Evolutionary conservation across 1,139 yeast species (phyloP).

Genomic region (Blastobotrys malaysiensis): DNA sequence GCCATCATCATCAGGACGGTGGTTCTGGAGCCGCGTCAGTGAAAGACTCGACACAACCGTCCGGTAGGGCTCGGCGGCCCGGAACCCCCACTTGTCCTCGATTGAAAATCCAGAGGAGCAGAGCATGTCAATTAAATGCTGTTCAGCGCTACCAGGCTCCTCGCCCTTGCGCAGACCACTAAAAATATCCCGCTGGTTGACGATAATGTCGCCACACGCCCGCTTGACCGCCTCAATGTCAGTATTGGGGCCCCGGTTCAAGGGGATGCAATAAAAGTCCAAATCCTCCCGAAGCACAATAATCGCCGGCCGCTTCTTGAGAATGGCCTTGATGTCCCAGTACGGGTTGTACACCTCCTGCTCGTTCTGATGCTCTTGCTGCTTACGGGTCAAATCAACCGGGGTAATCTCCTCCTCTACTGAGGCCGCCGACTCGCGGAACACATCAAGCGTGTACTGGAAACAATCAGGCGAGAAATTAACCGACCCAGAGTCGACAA

Average conservation of each 20-base stretch:
- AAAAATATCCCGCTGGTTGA: conserved; percentile 57
- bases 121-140: conserved; percentile 89
- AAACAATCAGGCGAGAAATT: conserved; percentile 86
- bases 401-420: conserved; percentile 2
- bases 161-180: conserved; percentile 53
- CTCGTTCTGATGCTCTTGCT: neutral
- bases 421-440: conserved; percentile 41
- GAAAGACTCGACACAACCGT: conserved; percentile 83
- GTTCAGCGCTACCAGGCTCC: conserved; percentile 84
- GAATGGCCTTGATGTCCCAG: neutral
- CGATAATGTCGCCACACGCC: conserved; percentile 61
- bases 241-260: conserved; percentile 34
- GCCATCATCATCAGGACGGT: conserved; percentile 8
- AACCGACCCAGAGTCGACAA: conserved; percentile 19
- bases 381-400: neutral
- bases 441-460: conserved; percentile 68
- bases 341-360: neutral
- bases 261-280: conserved; percentile 86
- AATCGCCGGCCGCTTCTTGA: conserved; percentile 80
- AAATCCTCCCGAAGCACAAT: conserved; percentile 91
- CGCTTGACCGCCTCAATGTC: conserved; percentile 59
- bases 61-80: conserved; percentile 78
- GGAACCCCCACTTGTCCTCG: conserved; percentile 77
- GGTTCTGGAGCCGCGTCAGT: conserved; percentile 55
- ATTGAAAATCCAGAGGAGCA: conserved; percentile 80